Conservation (phyloP, 2,329 filamentous ascomycete species). For the Zymoseptoria passerinii region DNA sequence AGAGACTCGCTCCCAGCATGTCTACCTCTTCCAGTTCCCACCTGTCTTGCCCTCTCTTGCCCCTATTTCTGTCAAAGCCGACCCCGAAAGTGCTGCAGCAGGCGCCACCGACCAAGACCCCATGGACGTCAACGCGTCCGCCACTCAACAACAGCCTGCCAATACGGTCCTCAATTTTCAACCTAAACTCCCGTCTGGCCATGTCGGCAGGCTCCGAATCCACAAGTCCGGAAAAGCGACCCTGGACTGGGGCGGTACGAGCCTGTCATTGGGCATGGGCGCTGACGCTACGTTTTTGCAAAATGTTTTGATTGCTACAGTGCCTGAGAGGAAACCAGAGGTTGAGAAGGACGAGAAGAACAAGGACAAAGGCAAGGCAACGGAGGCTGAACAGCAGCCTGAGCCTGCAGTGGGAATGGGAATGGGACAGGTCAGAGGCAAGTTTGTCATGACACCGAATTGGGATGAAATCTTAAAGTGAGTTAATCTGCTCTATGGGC, state of each 20-base stretch:
- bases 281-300: conserved; percentile 51
- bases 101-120: conserved; percentile 7
- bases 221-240: conserved; percentile 54
- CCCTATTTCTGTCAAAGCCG: conserved; percentile 29
- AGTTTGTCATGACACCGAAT: conserved; percentile 56
- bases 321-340: conserved; percentile 23
- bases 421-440: conserved; percentile 56
- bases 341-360: conserved; percentile 11
- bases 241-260: conserved; percentile 55
- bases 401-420: conserved; percentile 36
- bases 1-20: conserved; percentile 43
- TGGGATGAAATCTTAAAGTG: conserved; percentile 45
- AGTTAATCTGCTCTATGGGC: not conserved
- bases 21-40: conserved; percentile 58
- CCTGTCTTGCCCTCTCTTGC: conserved; percentile 52
- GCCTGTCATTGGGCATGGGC: conserved; percentile 50
- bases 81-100: conserved; percentile 17
- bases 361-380: not conserved
- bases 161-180: conserved; percentile 23
- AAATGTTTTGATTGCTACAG: conserved; percentile 44
- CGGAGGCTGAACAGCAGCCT: conserved; percentile 19
- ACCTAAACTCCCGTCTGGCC: conserved; percentile 42
- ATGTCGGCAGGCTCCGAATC: conserved; percentile 53
- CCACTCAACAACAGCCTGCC: not conserved
- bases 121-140: conserved; percentile 18